Evolutionary conservation across 306 rosid genomes (phyloP).

Genomic region (Casuarina cunninghamiana): DNA sequence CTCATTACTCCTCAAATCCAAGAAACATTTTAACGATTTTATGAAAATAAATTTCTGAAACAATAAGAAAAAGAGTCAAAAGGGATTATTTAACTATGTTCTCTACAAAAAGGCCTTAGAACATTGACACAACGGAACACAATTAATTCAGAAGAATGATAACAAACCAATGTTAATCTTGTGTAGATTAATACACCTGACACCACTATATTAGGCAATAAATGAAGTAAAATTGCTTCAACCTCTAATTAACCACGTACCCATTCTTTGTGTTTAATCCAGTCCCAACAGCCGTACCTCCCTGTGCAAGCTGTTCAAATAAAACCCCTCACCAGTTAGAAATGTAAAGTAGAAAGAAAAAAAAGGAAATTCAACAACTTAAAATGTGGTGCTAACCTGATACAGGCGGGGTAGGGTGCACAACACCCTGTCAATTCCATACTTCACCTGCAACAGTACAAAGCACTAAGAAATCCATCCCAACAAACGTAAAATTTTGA

Average conservation of each 20-base stretch:
- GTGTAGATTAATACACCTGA: conserved; percentile 1
- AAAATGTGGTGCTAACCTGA: conserved; percentile 57
- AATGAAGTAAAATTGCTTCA: conserved; percentile 16
- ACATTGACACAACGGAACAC: not conserved
- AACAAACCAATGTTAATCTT: conserved; percentile 3
- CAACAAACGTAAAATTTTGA: conserved; percentile 4
- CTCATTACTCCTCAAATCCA: no score
- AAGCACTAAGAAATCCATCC: conserved; percentile 26
- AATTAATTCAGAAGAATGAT: not conserved
- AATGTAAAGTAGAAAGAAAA: not conserved
- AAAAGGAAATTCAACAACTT: not conserved
- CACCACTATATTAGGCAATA: conserved; percentile 3
- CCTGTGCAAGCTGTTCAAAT: conserved; percentile 91
- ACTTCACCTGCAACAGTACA: conserved; percentile 70
- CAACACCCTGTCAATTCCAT: conserved; percentile 80
- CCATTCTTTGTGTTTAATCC: conserved; percentile 98
- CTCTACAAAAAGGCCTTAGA: not conserved
- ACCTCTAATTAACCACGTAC: conserved; percentile 45
- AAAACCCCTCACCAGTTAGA: conserved; percentile 31
- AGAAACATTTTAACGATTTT: not conserved
- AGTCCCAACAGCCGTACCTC: conserved; percentile 99
- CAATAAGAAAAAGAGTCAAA: not conserved
- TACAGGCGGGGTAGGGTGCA: conserved; percentile 78
- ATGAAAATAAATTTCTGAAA: not conserved
- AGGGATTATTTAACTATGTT: no score